Evolutionary conservation across 805 yeast genomes (phyloP), one percentile per base, ranked within the genome.

Genomic region (Spathaspora girioi): DNA sequence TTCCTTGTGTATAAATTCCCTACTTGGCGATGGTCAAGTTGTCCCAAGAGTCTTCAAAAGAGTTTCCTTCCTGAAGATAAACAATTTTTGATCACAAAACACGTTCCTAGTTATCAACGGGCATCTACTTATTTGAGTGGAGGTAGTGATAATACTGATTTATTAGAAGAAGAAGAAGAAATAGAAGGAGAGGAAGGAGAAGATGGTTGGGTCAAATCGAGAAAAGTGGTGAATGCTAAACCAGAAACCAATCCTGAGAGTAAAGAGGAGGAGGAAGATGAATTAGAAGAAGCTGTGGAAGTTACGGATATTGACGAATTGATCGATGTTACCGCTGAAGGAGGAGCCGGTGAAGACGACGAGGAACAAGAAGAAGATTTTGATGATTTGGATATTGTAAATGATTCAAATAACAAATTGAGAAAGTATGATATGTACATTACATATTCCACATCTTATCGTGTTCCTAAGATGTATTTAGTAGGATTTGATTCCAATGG

Each of bases 381-480:
- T 6, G 69, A 66, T 26, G 76, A 70, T 42, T 65, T 59, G 42
- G 72, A 72, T 46, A 57, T 66, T 8, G 69, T 70, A 42, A 66
- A 61, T 17, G 50, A 60, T 26, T 44, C 59, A 1, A 52, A 54
- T 15, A 57, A 54, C 48, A 70, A 70, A 26, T 79, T 80, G 63
- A 75, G 97, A 56, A 82, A 83, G 55, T 94, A 93, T 66, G 97
- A 94, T 68, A 72, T 94, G 47, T 94, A 87, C 73, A 91, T 94
- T 60, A 82, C 96, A 2, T 94, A 94, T 67, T 89, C 97, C 10
- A 93, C 99, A 0, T 87, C 97, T 0, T 94, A 94, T 65, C 78
- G 98, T 43, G 99, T 94, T 5, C 99, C 99, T 27, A 91, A 94
- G 72, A 78, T 96, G 80, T 94, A 91, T 63, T 71, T 94, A 42